Evolutionary conservation across 2,329 filamentous ascomycete genomes (phyloP).

Genomic region (Chaetomiaceae sp.): DNA sequence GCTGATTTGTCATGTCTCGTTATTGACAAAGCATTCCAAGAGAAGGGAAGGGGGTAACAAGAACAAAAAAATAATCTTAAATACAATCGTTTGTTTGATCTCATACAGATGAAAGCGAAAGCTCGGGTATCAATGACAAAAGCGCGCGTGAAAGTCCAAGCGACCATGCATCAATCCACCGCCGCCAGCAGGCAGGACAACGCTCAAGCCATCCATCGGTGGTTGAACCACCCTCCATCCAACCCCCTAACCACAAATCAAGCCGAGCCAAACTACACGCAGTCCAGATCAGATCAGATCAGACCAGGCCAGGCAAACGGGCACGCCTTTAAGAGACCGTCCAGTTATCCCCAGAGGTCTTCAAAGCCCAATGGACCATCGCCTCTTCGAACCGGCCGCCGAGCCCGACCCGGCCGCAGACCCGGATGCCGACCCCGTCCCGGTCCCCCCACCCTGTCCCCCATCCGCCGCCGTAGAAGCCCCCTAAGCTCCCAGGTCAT

Average conservation of each 20-base stretch:
- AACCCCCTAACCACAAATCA: background rate
- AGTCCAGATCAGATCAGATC: too few species aligned
- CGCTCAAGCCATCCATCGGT: background rate
- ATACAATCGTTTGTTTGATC: too few species aligned
- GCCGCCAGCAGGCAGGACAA: background rate
- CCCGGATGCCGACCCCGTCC: background rate
- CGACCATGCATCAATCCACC: background rate
- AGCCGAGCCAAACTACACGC: background rate
- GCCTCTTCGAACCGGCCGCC: background rate
- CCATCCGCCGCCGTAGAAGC: conserved; percentile 2
- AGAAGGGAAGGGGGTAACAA: too few species aligned
- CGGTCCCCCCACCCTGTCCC: too few species aligned
- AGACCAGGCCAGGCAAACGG: too few species aligned
- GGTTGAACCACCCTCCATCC: background rate
- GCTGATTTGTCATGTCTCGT: too few species aligned
- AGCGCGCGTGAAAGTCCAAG: background rate
- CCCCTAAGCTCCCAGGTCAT: conserved; percentile 60
- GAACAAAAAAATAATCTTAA: too few species aligned
- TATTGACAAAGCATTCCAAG: too few species aligned
- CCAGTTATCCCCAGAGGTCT: too few species aligned
- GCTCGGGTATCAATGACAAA: conserved; percentile 4
- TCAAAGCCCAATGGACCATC: conserved; percentile 4
- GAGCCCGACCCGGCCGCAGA: background rate
- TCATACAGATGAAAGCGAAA: too few species aligned
- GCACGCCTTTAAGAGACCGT: too few species aligned